Percentiles rank a stretch among this genome's conserved stretches.
These are phyloP conservation scores for Fusarium setosum DNA, from an alignment of 2,329 filamentous ascomycete species.

Conservation along the genomic window DNA sequence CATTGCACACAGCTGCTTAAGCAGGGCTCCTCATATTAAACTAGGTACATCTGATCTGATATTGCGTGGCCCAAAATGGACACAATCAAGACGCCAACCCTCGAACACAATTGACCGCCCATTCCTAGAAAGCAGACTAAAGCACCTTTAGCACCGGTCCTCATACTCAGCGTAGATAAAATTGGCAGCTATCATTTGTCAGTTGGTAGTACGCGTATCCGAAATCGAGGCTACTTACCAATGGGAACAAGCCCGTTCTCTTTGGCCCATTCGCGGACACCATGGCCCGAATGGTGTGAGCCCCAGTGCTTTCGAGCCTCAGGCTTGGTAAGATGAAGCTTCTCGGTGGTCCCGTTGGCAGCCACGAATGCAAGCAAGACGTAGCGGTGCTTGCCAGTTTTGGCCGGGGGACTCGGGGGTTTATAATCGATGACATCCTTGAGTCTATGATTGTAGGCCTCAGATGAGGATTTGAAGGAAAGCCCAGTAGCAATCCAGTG, in stretches of 20 bases:
- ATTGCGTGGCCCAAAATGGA: too few species aligned
- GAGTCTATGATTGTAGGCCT: not conserved
- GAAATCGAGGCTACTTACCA: constrained; percentile 10
- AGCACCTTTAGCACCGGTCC: constrained; percentile 11
- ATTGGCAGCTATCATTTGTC: constrained; percentile 29
- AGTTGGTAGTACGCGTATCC: not conserved
- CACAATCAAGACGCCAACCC: too few species aligned
- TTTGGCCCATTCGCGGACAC: constrained; percentile 34
- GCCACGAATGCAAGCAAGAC: constrained; percentile 34
- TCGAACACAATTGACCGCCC: too few species aligned
- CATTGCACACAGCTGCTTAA: too few species aligned
- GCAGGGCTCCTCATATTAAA: too few species aligned
- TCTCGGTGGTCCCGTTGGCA: constrained; percentile 29
- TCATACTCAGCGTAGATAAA: constrained; percentile 38
- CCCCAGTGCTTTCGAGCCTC: constrained; percentile 34
- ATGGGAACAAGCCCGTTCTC: constrained; percentile 34
- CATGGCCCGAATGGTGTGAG: constrained; percentile 17
- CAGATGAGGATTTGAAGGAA: not conserved
- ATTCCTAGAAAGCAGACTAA: too few species aligned
- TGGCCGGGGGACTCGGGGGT: constrained; percentile 29
- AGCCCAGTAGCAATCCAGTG: constrained; percentile 32
- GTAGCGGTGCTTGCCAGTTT: constrained; percentile 37
- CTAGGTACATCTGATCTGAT: too few species aligned
- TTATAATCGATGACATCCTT: constrained; percentile 32
- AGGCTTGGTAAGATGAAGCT: constrained; percentile 26